Base-by-base conservation (phyloP, 2,329 filamentous ascomycete species). In the Botrytis fragariae region DNA sequence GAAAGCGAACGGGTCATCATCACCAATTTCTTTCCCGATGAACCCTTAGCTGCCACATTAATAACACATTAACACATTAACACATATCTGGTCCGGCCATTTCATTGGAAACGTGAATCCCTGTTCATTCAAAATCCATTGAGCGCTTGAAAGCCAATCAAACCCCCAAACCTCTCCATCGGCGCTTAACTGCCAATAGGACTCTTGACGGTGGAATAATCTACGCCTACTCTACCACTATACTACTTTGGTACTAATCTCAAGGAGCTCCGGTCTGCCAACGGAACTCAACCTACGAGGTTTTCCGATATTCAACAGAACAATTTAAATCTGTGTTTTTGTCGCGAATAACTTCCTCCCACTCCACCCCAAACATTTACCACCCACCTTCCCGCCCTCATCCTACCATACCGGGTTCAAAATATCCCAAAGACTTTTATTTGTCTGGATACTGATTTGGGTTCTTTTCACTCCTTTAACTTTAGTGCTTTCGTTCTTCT, bases 351-450 rank as follows among this genome's bases (percentile, higher is more conserved):
- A 72, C 72, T 63, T 69, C 62, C 71, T 71, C 68, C 73, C 72
- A 74, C 67, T 69, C 71, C 64, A 45, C 68, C 54, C 39, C 51
- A 42, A 25, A 25, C 20, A 62, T 42, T 54, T 60, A 71, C n/a
- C 45, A 39, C 45, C 61, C 45, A 54, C 29, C 63, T 60, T 69
- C 29, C 71, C 51, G 42, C 63, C 61, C 62, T 12, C 22, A 39
- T 57, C 60, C 54, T 69, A 48, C 73, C 74, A 65, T 73, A 59
- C 73, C 76, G 76, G 76, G 76, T 75, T 72, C 72, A 74, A 60
- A 20, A 72, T 51, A 69, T 77, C 76, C 76, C 75, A 74, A 74
- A 73, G 75, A 74, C 75, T 76, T 75, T 74, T 75, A 77, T 77
- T 72, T 77, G 51, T 76, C 76, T 77, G 74, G 77, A 76, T 71